phyloP scores from a whole-genome alignment of 2,329 filamentous ascomycete species.

The Myriosclerotinia scirpicola region DNA sequence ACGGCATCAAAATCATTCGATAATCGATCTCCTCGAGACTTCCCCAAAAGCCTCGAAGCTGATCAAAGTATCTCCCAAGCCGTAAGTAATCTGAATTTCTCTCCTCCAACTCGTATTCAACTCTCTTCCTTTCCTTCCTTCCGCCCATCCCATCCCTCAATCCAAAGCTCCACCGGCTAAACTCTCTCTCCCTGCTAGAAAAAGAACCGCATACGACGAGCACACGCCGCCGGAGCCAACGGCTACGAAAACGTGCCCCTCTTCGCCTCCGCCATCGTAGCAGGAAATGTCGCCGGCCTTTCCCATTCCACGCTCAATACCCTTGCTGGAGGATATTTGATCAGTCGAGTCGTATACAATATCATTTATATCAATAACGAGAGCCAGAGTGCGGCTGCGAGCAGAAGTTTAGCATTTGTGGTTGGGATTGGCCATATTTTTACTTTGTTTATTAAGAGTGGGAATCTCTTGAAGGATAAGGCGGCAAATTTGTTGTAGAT shows the following conservation, averaged over 20 bases:
- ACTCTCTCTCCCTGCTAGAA: conserved; percentile 26
- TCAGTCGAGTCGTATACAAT: conserved; percentile 32
- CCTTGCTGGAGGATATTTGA: conserved; percentile 29
- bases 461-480: conserved; percentile 28
- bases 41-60: neutral
- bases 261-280: conserved; percentile 44
- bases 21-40: conserved; percentile 2
- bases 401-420: conserved; percentile 28
- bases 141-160: neutral
- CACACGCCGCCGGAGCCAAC: conserved; percentile 43
- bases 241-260: conserved; percentile 45
- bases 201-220: conserved; percentile 41
- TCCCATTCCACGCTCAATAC: conserved; percentile 29
- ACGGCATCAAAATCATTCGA: neutral
- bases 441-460: conserved; percentile 34
- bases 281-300: conserved; percentile 42
- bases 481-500: conserved; percentile 12
- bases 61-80: conserved; percentile 7
- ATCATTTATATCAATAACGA: conserved; percentile 34
- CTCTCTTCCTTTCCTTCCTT: too few relatives aligned
- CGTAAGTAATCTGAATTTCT: neutral
- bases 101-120: too few relatives aligned
- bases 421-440: conserved; percentile 29
- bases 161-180: neutral
- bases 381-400: conserved; percentile 19